Base-by-base conservation (phyloP, 192 early-diverging fungal genomes). In the Rhizophagus sp. region DNA sequence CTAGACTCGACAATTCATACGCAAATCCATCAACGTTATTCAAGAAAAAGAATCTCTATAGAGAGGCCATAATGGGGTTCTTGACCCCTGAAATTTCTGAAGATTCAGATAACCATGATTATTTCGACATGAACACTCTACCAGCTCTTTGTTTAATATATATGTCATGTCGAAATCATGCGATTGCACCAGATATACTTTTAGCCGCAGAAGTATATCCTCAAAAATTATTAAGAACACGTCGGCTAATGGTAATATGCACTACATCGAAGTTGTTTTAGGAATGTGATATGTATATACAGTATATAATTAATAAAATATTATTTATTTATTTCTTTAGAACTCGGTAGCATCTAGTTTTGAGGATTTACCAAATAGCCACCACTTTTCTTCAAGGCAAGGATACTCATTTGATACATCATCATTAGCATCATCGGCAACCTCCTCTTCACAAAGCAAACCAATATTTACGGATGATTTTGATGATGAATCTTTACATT, bases 121-220 rank as follows among this genome's bases (percentile, higher is more conserved):
- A 83, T 52, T 64, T 19, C 52, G 85, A 85, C 39, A 76, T 78
- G 25, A 65, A 82, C 11, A 83, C 83, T 5, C 50, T 83, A 22
- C 85, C 85, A 27, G 82, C 82, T 30, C 44, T 85, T n/a, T 69
- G 79, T 25, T 73, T 85, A 4, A 47, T 85, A 11, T 85, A 85
- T 61, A 81, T 85, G 30, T 62, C 81, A 65, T 82, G 85, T 36
- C 74, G 81, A 19, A 85, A 85, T 50, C 65, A 82, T 61, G 84
- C 81, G 44, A 76, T 68, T 25, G 63, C 70, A 49, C 76, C 82
- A 33, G 85, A 85, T 79, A 82, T 83, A 17, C 65, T 85, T 15
- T 63, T 85, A 4, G 81, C 68, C 6, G 82, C 85, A 9, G 85
- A 83, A 70, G 78, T 85, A 49, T 85, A 83, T 75, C 82, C 85